Evolutionary conservation across 768 basidiomycete species (phyloP).

Genomic region (Lactarius psammicola): DNA sequence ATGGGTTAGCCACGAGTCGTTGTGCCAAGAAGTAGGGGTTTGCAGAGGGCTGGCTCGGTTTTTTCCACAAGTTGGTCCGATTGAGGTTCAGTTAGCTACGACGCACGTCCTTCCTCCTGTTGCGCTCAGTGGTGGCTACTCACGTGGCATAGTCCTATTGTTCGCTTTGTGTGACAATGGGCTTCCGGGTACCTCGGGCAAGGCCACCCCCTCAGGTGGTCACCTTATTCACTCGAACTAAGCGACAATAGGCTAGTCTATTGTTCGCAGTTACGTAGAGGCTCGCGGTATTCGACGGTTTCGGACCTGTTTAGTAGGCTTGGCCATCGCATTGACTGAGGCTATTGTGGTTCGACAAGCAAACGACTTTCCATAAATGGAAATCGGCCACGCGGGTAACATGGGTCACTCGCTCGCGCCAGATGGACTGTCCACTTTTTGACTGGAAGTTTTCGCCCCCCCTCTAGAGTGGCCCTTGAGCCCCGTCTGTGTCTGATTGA

Average conservation of each 20-base stretch:
- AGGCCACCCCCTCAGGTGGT: not conserved
- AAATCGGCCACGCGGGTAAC: not conserved
- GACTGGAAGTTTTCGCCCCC: not conserved
- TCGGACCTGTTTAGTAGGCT: not conserved
- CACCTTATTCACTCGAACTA: not conserved
- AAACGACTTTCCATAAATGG: not conserved
- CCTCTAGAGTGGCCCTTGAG: not conserved
- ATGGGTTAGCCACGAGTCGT: not conserved
- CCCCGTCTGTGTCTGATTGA: not conserved
- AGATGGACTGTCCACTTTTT: not conserved
- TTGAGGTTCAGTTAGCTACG: not conserved
- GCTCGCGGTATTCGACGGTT: not conserved
- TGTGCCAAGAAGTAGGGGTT: not conserved
- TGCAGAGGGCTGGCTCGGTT: not conserved
- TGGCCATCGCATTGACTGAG: not conserved
- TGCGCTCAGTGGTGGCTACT: not conserved
- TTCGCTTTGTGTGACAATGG: not conserved
- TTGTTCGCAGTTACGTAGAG: conserved; percentile 1
- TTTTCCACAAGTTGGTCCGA: not conserved
- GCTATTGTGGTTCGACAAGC: not conserved
- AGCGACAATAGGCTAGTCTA: not conserved
- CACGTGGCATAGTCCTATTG: not conserved
- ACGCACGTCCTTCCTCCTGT: not conserved
- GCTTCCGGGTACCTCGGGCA: not conserved
- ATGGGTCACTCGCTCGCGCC: not conserved